Evolutionary conservation across 2,329 filamentous ascomycete species (phyloP).

Genomic region (Celoporthe dispersa): DNA sequence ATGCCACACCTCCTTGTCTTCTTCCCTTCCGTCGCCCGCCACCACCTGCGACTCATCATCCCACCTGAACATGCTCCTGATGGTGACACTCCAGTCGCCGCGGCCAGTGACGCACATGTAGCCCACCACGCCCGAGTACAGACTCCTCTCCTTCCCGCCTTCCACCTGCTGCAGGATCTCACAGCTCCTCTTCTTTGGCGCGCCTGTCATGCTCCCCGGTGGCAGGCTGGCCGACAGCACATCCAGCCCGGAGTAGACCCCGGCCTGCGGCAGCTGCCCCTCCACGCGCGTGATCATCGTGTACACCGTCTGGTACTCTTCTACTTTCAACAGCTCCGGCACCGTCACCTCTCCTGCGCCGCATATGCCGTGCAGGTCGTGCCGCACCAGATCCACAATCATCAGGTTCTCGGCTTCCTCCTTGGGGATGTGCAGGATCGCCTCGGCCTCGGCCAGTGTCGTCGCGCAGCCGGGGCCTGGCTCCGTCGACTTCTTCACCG

Average conservation of each 20-base stretch:
- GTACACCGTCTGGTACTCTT: conserved; percentile 89
- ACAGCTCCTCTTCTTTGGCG: conserved; percentile 91
- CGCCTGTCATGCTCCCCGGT: conserved; percentile 94
- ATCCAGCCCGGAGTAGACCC: conserved; percentile 67
- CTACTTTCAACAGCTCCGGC: conserved; percentile 79
- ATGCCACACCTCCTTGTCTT: conserved; percentile 68
- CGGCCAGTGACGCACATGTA: conserved; percentile 86
- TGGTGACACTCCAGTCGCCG: conserved; percentile 91
- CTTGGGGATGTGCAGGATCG: conserved; percentile 78
- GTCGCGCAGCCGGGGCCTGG: conserved; percentile 38
- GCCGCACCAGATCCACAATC: conserved; percentile 96
- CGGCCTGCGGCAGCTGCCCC: conserved; percentile 57
- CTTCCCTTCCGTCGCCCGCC: conserved; percentile 36
- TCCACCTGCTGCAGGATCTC: conserved; percentile 78
- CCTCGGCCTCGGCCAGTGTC: conserved; percentile 73
- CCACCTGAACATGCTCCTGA: conserved; percentile 79
- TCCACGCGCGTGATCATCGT: conserved; percentile 90
- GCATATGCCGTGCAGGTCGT: conserved; percentile 86
- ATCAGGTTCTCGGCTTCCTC: conserved; percentile 96
- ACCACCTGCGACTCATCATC: conserved; percentile 62
- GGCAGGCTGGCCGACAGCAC: conserved; percentile 79
- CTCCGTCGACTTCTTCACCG: conserved; percentile 76
- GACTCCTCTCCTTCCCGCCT: conserved; percentile 62
- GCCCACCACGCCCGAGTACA: conserved; percentile 89
- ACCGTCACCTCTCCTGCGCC: conserved; percentile 75